Evolutionary conservation across 2,329 filamentous ascomycete genomes (phyloP), one percentile per base, ranked within the genome.

Genomic region (Aspergillus brunneoviolaceus): DNA sequence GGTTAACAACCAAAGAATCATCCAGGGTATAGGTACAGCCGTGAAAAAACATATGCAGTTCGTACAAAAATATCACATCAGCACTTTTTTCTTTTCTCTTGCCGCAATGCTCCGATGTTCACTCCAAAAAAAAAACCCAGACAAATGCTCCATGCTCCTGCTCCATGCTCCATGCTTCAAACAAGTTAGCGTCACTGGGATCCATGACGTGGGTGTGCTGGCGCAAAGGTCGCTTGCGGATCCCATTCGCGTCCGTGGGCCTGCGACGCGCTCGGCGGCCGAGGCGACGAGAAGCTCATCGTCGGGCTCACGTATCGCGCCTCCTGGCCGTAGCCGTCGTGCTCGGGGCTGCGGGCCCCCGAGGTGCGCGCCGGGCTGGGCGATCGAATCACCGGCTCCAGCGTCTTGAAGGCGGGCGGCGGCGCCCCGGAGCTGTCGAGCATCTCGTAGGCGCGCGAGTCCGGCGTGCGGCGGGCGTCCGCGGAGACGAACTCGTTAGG

Each of bases 401-500:
- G 75, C 14, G 70, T 70, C 60, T 75, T 79, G 47, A 65, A 58
- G 1, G 60, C 57, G 2, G 62, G 60, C 21, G 63, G 42, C 10
- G 9, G 42, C 10, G 9, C 27, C 27, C 57, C 66, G 3, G 69
- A 60, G 45, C 61, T 69, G 19, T 66, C 74, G 50, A 93, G 87
- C 89, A 93, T 92, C 82, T 93, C 90, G 81, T 93, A 93, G 75
- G 88, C 86, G 79, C 86, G 85, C 73, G 81, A 82, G 68, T 88
- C 86, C 65, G 87, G 87, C 60, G 83, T 75, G 61, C 85, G 82
- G 67, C 85, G 84, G 51, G 92, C 92, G 72, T 97, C 94, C 50
- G 90, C 88, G 45, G 91, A 96, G 64, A 96, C 90, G 69, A 97
- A 98, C 74, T 98, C 94, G 68, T 89, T 86, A 60, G 79, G 76